Evolutionary conservation across 2,329 filamentous ascomycete species (phyloP).

Genomic region (Pseudocercospora cruenta): DNA sequence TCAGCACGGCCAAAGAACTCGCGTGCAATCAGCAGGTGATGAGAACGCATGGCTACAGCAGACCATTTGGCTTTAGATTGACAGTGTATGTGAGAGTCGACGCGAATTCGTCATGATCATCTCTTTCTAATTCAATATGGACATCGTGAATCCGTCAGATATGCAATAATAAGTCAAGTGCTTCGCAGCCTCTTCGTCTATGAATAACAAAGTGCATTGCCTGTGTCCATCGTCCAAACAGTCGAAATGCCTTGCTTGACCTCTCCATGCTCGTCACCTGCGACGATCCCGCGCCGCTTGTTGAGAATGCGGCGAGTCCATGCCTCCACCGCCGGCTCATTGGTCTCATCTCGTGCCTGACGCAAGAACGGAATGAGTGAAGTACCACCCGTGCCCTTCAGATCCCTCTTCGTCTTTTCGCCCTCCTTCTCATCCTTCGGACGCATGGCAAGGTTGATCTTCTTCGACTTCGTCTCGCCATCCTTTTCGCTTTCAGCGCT

Average conservation of each 20-base stretch:
- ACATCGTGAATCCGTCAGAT: not conserved
- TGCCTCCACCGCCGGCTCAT: constrained; percentile 79
- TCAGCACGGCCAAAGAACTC: not conserved
- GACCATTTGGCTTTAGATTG: not conserved
- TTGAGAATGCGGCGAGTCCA: constrained; percentile 64
- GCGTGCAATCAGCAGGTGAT: not conserved
- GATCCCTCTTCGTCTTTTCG: constrained; percentile 58
- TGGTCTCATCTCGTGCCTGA: constrained; percentile 93
- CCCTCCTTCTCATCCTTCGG: constrained; percentile 39
- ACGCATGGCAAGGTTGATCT: constrained; percentile 42
- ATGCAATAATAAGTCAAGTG: not conserved
- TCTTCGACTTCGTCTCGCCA: constrained; percentile 45
- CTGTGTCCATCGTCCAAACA: constrained; percentile 86
- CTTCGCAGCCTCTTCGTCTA: constrained; percentile 42
- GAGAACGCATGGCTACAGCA: not conserved
- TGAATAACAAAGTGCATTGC: constrained; percentile 45
- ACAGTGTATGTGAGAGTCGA: not conserved
- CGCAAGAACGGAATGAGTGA: constrained; percentile 94
- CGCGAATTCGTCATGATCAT: not conserved
- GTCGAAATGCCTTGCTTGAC: constrained; percentile 71
- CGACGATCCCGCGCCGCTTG: constrained; percentile 43
- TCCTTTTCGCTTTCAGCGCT: constrained; percentile 35
- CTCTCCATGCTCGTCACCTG: constrained; percentile 18
- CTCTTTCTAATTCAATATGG: not conserved
- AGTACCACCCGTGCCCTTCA: constrained; percentile 90